Conservation (phyloP, 1,284 basidiomycete genomes). For the Leccinum angustisporum region DNA sequence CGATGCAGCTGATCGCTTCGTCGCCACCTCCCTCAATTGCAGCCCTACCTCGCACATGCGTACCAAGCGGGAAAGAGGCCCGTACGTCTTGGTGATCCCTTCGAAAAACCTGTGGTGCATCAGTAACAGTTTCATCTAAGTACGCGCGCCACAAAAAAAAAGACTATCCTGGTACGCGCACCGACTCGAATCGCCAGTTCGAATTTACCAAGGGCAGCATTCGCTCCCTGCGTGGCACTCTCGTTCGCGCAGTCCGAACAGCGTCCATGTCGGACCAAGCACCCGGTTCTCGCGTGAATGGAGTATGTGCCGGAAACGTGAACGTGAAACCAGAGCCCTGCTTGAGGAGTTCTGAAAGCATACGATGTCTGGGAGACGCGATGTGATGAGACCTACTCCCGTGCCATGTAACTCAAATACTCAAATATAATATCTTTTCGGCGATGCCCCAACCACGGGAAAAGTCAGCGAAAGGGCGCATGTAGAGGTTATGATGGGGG, state of each 20-base stretch:
- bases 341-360: neutral
- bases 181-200: slow-evolving; percentile 73
- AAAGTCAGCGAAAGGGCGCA: neutral
- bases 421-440: neutral
- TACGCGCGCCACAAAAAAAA: neutral
- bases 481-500: neutral
- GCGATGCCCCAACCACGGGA: neutral
- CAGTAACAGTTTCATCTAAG: neutral
- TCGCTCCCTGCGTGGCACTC: neutral
- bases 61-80: too few relatives aligned
- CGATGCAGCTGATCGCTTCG: too few relatives aligned
- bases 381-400: neutral
- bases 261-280: neutral
- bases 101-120: slow-evolving; percentile 74
- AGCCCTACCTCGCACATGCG: slow-evolving; percentile 53
- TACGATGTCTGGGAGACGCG: neutral
- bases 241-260: neutral
- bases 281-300: neutral
- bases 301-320: too few relatives aligned
- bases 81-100: slow-evolving; percentile 69
- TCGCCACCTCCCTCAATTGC: too few relatives aligned
- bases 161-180: slow-evolving; percentile 31
- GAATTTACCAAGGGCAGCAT: slow-evolving; percentile 40
- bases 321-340: neutral
- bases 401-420: neutral